Base-by-base conservation (phyloP, 306 rosid genomes). In the Malus sylvestris region DNA sequence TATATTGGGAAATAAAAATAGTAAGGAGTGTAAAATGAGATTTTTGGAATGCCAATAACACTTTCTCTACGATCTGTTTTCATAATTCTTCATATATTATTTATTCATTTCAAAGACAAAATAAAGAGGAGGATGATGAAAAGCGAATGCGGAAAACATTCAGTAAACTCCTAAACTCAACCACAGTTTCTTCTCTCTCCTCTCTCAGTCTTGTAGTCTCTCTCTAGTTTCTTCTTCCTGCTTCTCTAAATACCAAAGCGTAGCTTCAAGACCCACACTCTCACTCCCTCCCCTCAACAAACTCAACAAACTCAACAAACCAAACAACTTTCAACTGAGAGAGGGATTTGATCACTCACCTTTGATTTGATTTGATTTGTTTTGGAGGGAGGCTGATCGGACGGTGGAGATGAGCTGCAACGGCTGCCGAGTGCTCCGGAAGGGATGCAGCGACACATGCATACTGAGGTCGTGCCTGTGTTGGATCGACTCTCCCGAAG, bases 381-480 rank as follows among this genome's bases (percentile, higher is more conserved):
- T 58, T 72, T 58, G 13, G 25, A 6, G 57, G 67, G 32, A 20
- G 51, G 23, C 25, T 4, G 25, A 60, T 59, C 69, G 35, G 73
- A 59, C 71, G 66, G 78, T 23, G 52, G 68, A 67, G 62, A 91
- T 91, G 96, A 89, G 96, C 78, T 91, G 96, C 92, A 91, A 80
- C 78, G 93, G 93, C 15, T 91, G 96, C 82, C 80, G 96, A 66
- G 92, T 84, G 2, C 89, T 91, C 7, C 80, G 96, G 5, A 91
- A 91, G 66, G 91, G 93, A 1, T 91, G 96, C 85, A 76, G 91
- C 49, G 90, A 87, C 27, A 35, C 67, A 2, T 91, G 96, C 73
- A 32, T 81, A 22, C 85, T 91, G 16, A 81, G 91, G 81, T 51
- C 90, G 4, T 84, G 87, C 80, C 84, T 91, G 51, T 85, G 68